Evolutionary conservation across 768 basidiomycete genomes (phyloP).

Genomic region (Chlorophyllum brunneum): DNA sequence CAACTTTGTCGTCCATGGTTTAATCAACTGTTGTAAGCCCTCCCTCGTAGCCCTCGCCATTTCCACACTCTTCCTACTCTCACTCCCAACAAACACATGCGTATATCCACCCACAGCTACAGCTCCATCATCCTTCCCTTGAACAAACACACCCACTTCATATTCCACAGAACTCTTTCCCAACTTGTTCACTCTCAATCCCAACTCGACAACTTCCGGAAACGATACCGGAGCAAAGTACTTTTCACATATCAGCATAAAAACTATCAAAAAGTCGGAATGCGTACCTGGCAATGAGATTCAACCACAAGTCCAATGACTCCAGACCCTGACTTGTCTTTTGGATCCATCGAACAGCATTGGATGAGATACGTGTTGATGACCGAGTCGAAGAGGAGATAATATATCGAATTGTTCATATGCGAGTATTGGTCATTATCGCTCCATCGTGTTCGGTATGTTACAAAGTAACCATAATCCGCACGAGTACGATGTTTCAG

Average conservation of each 20-base stretch:
- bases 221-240: constrained; percentile 75
- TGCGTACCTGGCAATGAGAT: constrained; percentile 61
- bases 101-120: constrained; percentile 62
- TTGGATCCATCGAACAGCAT: constrained; percentile 54
- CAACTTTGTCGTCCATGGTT: constrained; percentile 15
- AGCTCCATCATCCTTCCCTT: constrained; percentile 33
- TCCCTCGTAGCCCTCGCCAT: constrained; percentile 39
- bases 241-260: constrained; percentile 15
- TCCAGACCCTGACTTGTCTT: constrained; percentile 27
- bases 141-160: constrained; percentile 72
- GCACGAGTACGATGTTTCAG: constrained; percentile 40
- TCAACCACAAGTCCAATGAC: constrained; percentile 77
- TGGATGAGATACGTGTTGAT: constrained; percentile 77
- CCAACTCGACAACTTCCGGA: constrained; percentile 66
- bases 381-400: constrained; percentile 79
- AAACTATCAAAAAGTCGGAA: not conserved
- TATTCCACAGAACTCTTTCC: constrained; percentile 77
- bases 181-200: constrained; percentile 61
- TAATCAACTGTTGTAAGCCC: constrained; percentile 42
- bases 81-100: constrained; percentile 76
- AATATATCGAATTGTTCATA: constrained; percentile 78
- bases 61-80: constrained; percentile 49
- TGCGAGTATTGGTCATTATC: constrained; percentile 87
- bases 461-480: constrained; percentile 58
- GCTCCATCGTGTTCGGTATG: constrained; percentile 73